These are phyloP conservation scores for Phialocephala sp. DNA, from an alignment of 2,329 filamentous ascomycete species.

Conservation along the genomic window DNA sequence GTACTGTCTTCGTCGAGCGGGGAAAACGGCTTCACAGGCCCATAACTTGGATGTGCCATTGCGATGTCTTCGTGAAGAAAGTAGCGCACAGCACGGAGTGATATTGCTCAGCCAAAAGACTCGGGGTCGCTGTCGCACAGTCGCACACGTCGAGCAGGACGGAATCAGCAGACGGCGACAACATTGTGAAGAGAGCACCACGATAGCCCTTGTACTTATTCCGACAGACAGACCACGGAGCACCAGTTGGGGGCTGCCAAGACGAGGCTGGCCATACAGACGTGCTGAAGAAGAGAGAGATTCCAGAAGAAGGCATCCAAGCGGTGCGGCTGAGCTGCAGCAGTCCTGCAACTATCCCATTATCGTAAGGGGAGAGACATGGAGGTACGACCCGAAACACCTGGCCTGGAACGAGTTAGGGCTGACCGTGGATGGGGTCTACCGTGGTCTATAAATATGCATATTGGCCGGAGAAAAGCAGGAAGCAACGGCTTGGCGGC, in stretches of 20 bases:
- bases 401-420: conserved; percentile 3
- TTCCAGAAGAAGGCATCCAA: neutral
- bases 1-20: conserved; percentile 24
- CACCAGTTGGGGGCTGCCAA: conserved; percentile 14
- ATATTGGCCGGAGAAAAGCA: neutral
- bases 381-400: conserved; percentile 1
- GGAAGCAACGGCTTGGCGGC: no score
- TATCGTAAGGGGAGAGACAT: neutral
- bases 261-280: conserved; percentile 28
- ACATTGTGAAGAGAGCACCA: neutral
- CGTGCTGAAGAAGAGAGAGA: neutral
- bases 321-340: conserved; percentile 14
- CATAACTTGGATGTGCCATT: conserved; percentile 24
- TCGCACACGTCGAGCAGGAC: neutral
- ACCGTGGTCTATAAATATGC: conserved; percentile 5
- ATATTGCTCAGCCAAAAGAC: conserved; percentile 3
- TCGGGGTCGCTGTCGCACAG: neutral
- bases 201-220: conserved; percentile 14
- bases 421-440: neutral
- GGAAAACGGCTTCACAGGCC: conserved; percentile 27
- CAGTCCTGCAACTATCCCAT: neutral
- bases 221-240: neutral
- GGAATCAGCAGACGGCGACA: neutral
- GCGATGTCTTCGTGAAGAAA: conserved; percentile 5
- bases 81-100: conserved; percentile 6